These are phyloP conservation scores for Fusarium udum DNA, from an alignment of 2,329 filamentous ascomycete genomes.

Conservation along the genomic window DNA sequence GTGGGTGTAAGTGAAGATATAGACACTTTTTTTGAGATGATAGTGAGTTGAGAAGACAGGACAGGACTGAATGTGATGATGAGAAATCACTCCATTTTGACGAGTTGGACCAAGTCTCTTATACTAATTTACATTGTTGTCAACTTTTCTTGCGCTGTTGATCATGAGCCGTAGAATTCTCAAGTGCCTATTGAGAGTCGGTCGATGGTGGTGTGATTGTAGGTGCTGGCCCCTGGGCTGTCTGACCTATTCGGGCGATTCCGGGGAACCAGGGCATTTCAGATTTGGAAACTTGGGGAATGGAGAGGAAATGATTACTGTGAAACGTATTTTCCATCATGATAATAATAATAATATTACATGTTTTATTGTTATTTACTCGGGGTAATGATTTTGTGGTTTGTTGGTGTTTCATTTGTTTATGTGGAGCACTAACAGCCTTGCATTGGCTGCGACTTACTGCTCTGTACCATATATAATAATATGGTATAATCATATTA, in stretches of 20 bases:
- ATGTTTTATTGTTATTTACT: not conserved
- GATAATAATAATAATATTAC: not conserved
- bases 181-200: conserved; percentile 21
- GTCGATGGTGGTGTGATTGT: conserved; percentile 40
- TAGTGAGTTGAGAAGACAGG: not conserved
- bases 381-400: not conserved
- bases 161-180: conserved; percentile 26
- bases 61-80: not conserved
- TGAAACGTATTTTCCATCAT: not conserved
- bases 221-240: conserved; percentile 25
- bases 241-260: conserved; percentile 39
- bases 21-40: not conserved
- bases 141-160: not conserved
- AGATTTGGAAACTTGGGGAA: conserved; percentile 15
- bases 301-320: not conserved
- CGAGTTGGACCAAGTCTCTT: conserved; percentile 21
- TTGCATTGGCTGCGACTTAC: not conserved
- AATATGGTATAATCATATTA: not conserved
- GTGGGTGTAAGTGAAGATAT: conserved; percentile 23
- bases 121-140: conserved; percentile 2
- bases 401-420: not conserved
- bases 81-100: conserved; percentile 23
- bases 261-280: conserved; percentile 24
- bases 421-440: not conserved
- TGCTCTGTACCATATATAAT: not conserved